These are phyloP conservation scores for Powellomyces hirtus DNA, from an alignment of 192 early-diverging fungal genomes.

Conservation along the genomic window DNA sequence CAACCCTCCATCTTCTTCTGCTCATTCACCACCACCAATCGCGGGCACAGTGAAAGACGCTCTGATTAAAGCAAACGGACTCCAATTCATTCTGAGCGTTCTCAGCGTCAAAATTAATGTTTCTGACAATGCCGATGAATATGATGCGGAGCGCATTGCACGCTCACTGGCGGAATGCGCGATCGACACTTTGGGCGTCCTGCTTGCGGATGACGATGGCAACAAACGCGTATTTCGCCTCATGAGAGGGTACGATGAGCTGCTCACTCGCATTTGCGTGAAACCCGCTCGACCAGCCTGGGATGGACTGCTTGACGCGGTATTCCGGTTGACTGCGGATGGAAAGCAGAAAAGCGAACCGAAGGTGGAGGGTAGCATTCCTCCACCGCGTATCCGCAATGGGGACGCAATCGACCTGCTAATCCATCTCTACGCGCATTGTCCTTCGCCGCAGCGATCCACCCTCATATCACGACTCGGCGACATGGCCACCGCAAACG, in stretches of 20 bases:
- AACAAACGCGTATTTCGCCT: conserved; percentile 25
- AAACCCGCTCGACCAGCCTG: conserved; percentile 22
- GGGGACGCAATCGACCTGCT: conserved; percentile 30
- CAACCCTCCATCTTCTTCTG: neutral
- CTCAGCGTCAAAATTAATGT: conserved; percentile 20
- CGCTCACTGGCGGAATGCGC: conserved; percentile 4
- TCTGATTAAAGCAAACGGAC: conserved; percentile 3
- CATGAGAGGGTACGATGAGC: conserved; percentile 36
- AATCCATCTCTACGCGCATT: conserved; percentile 20
- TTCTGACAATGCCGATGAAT: neutral
- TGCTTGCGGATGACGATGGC: conserved; percentile 22
- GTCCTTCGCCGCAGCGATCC: conserved; percentile 5
- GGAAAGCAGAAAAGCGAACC: neutral
- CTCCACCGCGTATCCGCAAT: conserved; percentile 33
- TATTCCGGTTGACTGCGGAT: conserved; percentile 18
- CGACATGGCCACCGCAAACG: conserved; percentile 27
- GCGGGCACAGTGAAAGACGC: neutral
- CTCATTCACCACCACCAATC: too few relatives aligned
- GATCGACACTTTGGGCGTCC: conserved; percentile 23
- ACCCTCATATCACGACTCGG: conserved; percentile 24
- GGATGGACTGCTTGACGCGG: conserved; percentile 22
- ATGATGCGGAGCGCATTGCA: neutral
- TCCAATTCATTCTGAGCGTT: conserved; percentile 14
- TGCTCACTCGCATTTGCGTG: conserved; percentile 25
- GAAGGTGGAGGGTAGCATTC: neutral